Conservation (phyloP, 495 filamentous ascomycete species). For the Aspergillus saccharolyticus region DNA sequence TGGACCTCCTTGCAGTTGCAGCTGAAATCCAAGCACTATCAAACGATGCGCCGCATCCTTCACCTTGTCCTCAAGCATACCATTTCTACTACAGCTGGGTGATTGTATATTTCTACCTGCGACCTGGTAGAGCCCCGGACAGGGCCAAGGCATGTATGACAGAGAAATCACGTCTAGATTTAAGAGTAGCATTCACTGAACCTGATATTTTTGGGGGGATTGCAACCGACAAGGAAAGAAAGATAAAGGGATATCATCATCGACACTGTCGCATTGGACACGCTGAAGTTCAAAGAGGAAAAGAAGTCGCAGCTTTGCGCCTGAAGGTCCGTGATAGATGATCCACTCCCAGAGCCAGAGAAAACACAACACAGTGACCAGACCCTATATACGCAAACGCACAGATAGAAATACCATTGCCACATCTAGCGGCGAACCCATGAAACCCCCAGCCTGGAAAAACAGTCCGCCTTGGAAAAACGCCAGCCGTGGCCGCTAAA, state of each 20-base stretch:
- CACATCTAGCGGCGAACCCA: conserved; percentile 13
- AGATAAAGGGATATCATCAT: not conserved
- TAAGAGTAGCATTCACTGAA: not conserved
- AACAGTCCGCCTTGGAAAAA: conserved; percentile 19
- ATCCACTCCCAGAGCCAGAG: not conserved
- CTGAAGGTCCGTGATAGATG: not conserved
- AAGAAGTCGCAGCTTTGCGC: not conserved
- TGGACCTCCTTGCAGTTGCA: too few relatives aligned
- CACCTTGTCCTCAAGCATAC: too few relatives aligned
- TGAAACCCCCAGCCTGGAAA: conserved; percentile 9
- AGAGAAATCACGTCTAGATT: too few relatives aligned
- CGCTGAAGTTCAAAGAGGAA: not conserved
- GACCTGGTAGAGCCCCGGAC: not conserved
- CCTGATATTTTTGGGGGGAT: not conserved
- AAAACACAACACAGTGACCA: conserved; percentile 9
- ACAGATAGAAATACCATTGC: conserved; percentile 1
- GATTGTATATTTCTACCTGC: too few relatives aligned
- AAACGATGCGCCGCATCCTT: too few relatives aligned
- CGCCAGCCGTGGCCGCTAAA: conserved; percentile 33
- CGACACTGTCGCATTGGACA: not conserved
- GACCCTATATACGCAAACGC: conserved; percentile 23
- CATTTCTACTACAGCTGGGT: too few relatives aligned
- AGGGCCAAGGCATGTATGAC: not conserved
- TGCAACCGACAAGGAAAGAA: not conserved
- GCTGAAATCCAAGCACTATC: too few relatives aligned